A percentile compares a stretch with the other conserved stretches of the same genome.
phyloP scores from a whole-genome alignment of 371 early-diverging fungal genomes.

The Chytridium lagenaria region DNA sequence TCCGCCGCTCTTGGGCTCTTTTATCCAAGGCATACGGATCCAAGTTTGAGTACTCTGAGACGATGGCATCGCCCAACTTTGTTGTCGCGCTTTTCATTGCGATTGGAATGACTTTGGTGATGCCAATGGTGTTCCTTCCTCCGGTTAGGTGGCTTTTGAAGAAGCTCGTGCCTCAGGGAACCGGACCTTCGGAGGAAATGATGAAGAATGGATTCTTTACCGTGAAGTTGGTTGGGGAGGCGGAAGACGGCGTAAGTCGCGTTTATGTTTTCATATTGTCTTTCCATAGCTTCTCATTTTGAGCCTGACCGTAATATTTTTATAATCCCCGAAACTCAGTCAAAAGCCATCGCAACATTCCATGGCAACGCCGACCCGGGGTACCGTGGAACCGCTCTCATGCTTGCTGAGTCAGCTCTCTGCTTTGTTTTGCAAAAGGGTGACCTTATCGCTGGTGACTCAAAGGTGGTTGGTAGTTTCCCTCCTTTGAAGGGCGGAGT shows the following conservation, averaged over 20 bases:
- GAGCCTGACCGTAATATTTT: too few species aligned
- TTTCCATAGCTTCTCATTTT: too few species aligned
- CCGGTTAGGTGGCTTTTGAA: slow-evolving; percentile 40
- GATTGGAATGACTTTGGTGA: slow-evolving; percentile 13
- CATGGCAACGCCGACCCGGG: slow-evolving; percentile 74
- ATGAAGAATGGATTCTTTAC: slow-evolving; percentile 26
- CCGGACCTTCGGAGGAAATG: slow-evolving; percentile 37
- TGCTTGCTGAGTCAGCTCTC: slow-evolving; percentile 53
- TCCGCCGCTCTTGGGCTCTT: slow-evolving; percentile 46
- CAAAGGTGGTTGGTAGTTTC: slow-evolving; percentile 29
- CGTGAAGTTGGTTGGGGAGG: slow-evolving; percentile 36
- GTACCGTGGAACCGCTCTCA: slow-evolving; percentile 65
- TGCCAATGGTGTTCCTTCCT: slow-evolving; percentile 40
- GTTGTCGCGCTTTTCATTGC: slow-evolving; percentile 21
- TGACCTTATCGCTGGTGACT: slow-evolving; percentile 1
- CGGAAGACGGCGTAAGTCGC: slow-evolving; percentile 29
- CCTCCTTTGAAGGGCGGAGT: slow-evolving; percentile 50
- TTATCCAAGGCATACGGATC: slow-evolving; percentile 42
- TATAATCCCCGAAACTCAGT: slow-evolving; percentile 22
- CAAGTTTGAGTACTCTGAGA: slow-evolving; percentile 57
- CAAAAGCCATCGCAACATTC: slow-evolving; percentile 57
- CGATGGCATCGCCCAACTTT: slow-evolving; percentile 49
- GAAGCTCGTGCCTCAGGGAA: slow-evolving; percentile 39
- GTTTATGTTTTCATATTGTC: too few species aligned
- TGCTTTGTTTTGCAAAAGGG: slow-evolving; percentile 38